Evolutionary conservation across 352 stramenopile species (phyloP), one percentile per base, ranked within the genome.

Genomic region (Saprolegnia parasitica): DNA sequence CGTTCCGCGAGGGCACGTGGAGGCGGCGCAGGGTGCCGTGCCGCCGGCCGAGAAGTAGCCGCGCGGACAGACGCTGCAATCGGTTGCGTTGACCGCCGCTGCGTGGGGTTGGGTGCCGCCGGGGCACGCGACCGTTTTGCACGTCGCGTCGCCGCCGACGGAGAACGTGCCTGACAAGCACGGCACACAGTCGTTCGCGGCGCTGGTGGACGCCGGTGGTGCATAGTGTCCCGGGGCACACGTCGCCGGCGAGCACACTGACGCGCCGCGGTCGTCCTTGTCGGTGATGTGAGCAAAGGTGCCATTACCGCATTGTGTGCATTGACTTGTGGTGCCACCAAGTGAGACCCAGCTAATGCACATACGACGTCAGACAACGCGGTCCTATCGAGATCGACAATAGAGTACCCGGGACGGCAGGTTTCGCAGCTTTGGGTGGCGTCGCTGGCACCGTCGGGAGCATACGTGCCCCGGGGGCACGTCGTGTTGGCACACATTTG

Each of bases 61-160:
- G 20, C 78, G 79, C 40, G 78, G 74, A 16, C 76, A 85, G 37
- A 73, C 76, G 26, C 68, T 79, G 72, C 78, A 85, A 65, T 85
- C 78, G 0, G 75, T 76, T 1, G 77, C 68, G 61, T 85, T 82
- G 45, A 66, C 71, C 9, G 78, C 78, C 32, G 64, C 10, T 13
- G 42, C 35, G 58, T 83, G 81, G 8, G 78, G 75, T 54, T 85
- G 61, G 37, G 52, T 81, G 0, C 78, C 76, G n/a, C 73, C 54
- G 11, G 32, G 72, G 56, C 78, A 85, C 16, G 26, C 16, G 26
- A 67, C 77, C 4, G 67, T n/a, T 20, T 71, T 42, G 13, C 77
- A 85, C 29, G 55, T 74, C 0, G 67, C 65, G 63, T 80, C 77
- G 21, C 72, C 63, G 1, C 78, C 78, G 13, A 74, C 65, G 37